These are phyloP conservation scores for Debaryomyces fabryi DNA, from an alignment of 1,139 yeast species.

Conservation along the genomic window DNA sequence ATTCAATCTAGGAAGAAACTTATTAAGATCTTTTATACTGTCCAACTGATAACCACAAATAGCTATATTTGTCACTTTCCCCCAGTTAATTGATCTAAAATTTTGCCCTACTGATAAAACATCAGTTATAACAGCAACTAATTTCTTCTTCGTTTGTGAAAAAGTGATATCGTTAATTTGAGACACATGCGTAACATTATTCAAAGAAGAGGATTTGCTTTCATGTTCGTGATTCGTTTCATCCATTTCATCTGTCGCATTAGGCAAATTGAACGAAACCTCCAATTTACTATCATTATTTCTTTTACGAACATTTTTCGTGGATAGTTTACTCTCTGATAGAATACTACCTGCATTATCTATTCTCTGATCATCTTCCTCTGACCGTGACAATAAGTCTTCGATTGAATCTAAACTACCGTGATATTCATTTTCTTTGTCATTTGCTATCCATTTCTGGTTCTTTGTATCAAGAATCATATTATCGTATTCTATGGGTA, in stretches of 20 bases:
- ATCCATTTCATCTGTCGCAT: constrained; percentile 15
- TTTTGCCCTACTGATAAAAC: constrained; percentile 31
- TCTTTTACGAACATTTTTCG: constrained; percentile 5
- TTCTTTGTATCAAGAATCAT: constrained; percentile 43
- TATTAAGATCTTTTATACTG: constrained; percentile 46
- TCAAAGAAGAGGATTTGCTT: constrained; percentile 13
- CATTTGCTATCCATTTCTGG: constrained; percentile 39
- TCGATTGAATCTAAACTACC: constrained; percentile 49
- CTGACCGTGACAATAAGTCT: constrained; percentile 35
- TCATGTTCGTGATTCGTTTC: background rate
- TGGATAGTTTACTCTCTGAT: background rate
- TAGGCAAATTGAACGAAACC: constrained; percentile 48
- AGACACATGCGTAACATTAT: constrained; percentile 44
- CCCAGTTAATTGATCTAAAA: constrained; percentile 42
- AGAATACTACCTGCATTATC: background rate
- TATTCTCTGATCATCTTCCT: constrained; percentile 12
- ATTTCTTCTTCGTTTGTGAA: constrained; percentile 46
- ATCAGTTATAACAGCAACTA: constrained; percentile 54
- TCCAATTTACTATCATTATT: constrained; percentile 30
- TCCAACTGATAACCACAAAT: constrained; percentile 35
- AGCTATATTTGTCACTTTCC: constrained; percentile 37
- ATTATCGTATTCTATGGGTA: constrained; percentile 42
- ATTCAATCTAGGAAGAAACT: constrained; percentile 47
- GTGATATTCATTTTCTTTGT: constrained; percentile 29
- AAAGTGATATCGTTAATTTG: constrained; percentile 52